phyloP scores from a whole-genome alignment of 2,329 filamentous ascomycete genomes.

The Knufia fluminis region DNA sequence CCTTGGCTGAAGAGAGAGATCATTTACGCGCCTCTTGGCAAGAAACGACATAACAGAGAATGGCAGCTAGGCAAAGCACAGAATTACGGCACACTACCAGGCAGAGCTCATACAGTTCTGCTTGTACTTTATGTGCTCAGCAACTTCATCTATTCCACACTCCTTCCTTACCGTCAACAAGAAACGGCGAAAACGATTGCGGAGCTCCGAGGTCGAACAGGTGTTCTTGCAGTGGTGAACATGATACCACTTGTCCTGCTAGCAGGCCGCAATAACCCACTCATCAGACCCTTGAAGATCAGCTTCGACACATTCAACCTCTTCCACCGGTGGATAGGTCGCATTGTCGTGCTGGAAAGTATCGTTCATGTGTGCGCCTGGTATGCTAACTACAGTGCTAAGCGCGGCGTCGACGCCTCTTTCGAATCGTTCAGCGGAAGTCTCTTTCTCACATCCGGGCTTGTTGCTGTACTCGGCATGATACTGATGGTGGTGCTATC shows the following conservation, averaged over 20 bases:
- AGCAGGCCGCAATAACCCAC: conserved; percentile 83
- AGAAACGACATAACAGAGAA: conserved; percentile 67
- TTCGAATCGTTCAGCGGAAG: conserved; percentile 27
- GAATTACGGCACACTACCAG: conserved; percentile 67
- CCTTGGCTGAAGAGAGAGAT: conserved; percentile 38
- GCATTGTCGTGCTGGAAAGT: conserved; percentile 62
- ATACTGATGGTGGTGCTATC: conserved; percentile 35
- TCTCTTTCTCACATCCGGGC: conserved; percentile 37
- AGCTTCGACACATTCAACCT: conserved; percentile 97
- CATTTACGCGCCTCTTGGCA: conserved; percentile 57
- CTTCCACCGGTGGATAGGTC: conserved; percentile 72
- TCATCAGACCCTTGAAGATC: conserved; percentile 72
- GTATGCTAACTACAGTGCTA: conserved; percentile 62
- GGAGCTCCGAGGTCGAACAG: conserved; percentile 75
- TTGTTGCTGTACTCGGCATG: conserved; percentile 36
- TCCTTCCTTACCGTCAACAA: conserved; percentile 36
- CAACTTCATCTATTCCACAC: conserved; percentile 64
- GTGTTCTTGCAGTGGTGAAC: conserved; percentile 76
- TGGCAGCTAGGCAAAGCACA: conserved; percentile 59
- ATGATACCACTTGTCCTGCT: conserved; percentile 86
- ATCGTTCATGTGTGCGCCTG: conserved; percentile 66
- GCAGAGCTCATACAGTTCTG: conserved; percentile 65
- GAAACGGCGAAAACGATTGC: conserved; percentile 54
- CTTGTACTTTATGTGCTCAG: conserved; percentile 58
- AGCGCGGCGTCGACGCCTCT: conserved; percentile 48